Conservation (phyloP, 257 asterid species). For the Penstemon eatonii region DNA sequence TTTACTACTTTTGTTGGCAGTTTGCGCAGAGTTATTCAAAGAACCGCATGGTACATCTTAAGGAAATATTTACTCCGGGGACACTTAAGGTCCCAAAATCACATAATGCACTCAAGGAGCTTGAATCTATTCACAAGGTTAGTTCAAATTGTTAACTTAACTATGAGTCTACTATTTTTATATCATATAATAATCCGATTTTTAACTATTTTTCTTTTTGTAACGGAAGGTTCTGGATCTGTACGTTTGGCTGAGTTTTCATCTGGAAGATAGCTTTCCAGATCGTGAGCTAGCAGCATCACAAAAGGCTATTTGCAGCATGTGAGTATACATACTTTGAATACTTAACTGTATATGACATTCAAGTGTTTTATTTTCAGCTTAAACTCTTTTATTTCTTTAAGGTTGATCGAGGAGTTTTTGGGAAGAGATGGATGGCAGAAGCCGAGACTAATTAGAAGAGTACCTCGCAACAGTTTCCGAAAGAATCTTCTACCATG, state of each 20-base stretch:
- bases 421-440: slow-evolving; percentile 57
- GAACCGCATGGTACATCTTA: slow-evolving; percentile 65
- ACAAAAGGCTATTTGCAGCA: slow-evolving; percentile 87
- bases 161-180: too few species aligned
- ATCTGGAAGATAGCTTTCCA: slow-evolving; percentile 82
- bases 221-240: slow-evolving; percentile 76
- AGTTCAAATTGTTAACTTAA: slow-evolving; percentile 1
- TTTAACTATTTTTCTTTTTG: slow-evolving; percentile 17
- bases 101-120: slow-evolving; percentile 76
- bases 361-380: not conserved
- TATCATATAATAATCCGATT: not conserved
- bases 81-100: slow-evolving; percentile 73
- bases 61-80: slow-evolving; percentile 90
- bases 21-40: slow-evolving; percentile 75
- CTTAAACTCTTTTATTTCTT: slow-evolving; percentile 7
- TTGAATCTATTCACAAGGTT: slow-evolving; percentile 98
- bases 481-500: slow-evolving; percentile 26
- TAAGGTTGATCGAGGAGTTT: slow-evolving; percentile 86
- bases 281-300: slow-evolving; percentile 87
- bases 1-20: slow-evolving; percentile 43
- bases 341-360: not conserved
- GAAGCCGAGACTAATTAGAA: slow-evolving; percentile 43
- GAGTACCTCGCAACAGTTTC: slow-evolving; percentile 22
- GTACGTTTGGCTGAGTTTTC: slow-evolving; percentile 91
- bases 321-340: slow-evolving; percentile 43